Percentiles rank a stretch among this genome's conserved stretches.
phyloP scores from a whole-genome alignment of 805 yeast genomes.

The Grigorovia humatica region DNA sequence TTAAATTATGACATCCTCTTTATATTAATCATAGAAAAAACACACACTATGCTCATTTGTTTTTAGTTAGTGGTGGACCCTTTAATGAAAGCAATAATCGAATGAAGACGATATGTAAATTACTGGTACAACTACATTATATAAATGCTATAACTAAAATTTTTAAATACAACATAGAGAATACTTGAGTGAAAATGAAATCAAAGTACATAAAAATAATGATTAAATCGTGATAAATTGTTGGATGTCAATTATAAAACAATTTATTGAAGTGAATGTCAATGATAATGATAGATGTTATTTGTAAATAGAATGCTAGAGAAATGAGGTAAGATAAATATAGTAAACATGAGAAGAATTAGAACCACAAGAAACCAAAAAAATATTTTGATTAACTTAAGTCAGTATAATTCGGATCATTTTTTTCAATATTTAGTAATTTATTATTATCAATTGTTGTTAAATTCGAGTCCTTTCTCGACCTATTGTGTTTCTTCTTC shows the following conservation, averaged over 20 bases:
- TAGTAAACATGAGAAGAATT: not conserved
- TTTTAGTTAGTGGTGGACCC: too few relatives aligned
- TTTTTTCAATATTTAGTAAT: constrained; percentile 3
- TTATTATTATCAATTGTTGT: not conserved
- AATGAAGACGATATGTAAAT: not conserved
- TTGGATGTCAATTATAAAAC: not conserved
- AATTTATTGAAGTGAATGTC: not conserved
- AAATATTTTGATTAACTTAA: constrained; percentile 1
- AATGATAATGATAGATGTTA: not conserved
- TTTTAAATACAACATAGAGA: not conserved
- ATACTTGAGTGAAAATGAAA: too few relatives aligned
- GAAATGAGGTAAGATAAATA: not conserved
- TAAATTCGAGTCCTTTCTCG: constrained; percentile 7
- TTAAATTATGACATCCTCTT: too few relatives aligned
- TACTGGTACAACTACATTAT: not conserved
- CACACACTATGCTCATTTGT: too few relatives aligned
- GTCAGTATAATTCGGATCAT: constrained; percentile 5
- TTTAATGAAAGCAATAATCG: too few relatives aligned
- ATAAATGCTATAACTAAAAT: not conserved
- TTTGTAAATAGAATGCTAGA: not conserved
- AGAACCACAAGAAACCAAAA: not conserved
- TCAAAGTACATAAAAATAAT: not conserved
- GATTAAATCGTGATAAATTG: not conserved
- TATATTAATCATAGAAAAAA: too few relatives aligned
- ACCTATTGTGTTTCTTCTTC: constrained; percentile 5